These are phyloP conservation scores for Ogataea polymorpha DNA, from an alignment of 805 yeast genomes.

Conservation along the genomic window DNA sequence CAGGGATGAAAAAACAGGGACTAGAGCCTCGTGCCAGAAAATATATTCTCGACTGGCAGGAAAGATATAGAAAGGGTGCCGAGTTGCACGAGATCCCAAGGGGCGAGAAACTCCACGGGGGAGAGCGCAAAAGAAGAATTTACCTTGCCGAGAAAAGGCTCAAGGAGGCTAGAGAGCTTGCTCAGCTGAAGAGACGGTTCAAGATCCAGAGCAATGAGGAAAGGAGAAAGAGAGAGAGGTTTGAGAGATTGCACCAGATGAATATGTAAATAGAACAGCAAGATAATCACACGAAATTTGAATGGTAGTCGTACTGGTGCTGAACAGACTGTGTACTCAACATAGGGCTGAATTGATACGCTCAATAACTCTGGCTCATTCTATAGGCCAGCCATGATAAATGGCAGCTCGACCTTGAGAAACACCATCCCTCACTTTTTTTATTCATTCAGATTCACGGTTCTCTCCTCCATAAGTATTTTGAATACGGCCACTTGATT, in stretches of 20 bases:
- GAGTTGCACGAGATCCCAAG: slow-evolving; percentile 50
- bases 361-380: no score
- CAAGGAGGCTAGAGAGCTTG: slow-evolving; percentile 44
- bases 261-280: not conserved
- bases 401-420: no score
- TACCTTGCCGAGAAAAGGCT: slow-evolving; percentile 58
- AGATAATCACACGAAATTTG: not conserved
- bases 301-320: not conserved
- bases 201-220: slow-evolving; percentile 21
- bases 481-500: no score
- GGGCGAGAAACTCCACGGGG: slow-evolving; percentile 77
- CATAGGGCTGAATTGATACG: no score
- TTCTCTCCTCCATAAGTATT: no score
- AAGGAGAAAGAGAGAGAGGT: slow-evolving; percentile 15
- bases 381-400: no score
- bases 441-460: no score
- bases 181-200: slow-evolving; percentile 30
- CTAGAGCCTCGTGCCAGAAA: slow-evolving; percentile 69
- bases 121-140: slow-evolving; percentile 77
- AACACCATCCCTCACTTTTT: no score
- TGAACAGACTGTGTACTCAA: not conserved
- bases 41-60: slow-evolving; percentile 70
- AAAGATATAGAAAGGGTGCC: slow-evolving; percentile 58
- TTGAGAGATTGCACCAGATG: slow-evolving; percentile 26
- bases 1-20: slow-evolving; percentile 69